Evolutionary conservation across 202 grass and related monocot species (phyloP), one percentile per base, ranked within the genome.

Genomic region (Carex sylvatica): DNA sequence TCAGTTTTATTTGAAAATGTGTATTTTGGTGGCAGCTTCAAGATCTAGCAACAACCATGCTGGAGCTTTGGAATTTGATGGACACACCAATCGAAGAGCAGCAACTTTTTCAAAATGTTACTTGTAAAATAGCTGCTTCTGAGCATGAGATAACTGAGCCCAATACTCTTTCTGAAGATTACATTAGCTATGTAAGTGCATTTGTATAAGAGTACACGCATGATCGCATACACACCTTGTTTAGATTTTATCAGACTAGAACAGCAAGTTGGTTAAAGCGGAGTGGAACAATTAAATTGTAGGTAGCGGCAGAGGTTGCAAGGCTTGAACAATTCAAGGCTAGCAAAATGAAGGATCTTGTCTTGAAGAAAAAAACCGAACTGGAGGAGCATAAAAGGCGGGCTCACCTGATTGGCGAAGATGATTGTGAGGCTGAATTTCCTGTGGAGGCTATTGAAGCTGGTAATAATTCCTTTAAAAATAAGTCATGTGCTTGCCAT

Each of bases 21-120:
- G 15, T 62, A 30, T 68, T 83, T 65, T 80, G 54, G 30, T 82
- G 54, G 19, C 91, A 95, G 96, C 96, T 98, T 93, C 96, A 98
- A 98, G 96, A 98, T 83, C 90, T 95, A 84, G 96, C 89, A 46
- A 93, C 84, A 44, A 85, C 86, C 66, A 90, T 98, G 91, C 84
- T 98, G 56, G 91, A 93, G 79, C 80, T 99, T 77, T 99, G 96
- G 96, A 89, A 99, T 85, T 87, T 99, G 67, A 99, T 99, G 96
- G 96, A 99, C 64, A 95, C 91, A 69, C 96, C 96, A 75, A 82
- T 88, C 79, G 96, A 99, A 90, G 92, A 99, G 65, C 96, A 99
- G 56, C 88, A 95, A 73, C 85, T 92, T 68, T 99, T 99, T 84
- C 92, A 90, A 87, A 90, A 90, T 81, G 83, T 95, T 55, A 95